Base-by-base conservation (phyloP, 495 filamentous ascomycete genomes). In the Lasiosphaeris hirsuta region DNA sequence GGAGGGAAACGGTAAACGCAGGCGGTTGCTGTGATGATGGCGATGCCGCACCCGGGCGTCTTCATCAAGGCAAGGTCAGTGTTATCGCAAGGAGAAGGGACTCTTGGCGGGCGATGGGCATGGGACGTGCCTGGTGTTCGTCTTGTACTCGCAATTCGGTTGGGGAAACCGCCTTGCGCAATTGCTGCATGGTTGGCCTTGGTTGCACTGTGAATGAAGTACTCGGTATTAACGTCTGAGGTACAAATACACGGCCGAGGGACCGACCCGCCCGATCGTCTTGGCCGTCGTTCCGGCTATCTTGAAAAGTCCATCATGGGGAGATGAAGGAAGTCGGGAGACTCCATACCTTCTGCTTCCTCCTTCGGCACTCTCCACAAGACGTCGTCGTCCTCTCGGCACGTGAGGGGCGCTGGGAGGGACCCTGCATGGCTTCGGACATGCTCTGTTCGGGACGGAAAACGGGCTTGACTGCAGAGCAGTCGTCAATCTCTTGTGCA, bases 111-210 rank as follows among this genome's bases (percentile, higher is more conserved):
- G 13, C 35, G 1, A 10, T 10, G 11, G 1, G n/a, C 7, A 42
- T 9, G 39, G 13, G 4, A 62, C 65, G 14, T 51, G 70, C 70
- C 67, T 72, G 60, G 42, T 66, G 42, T 41, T 63, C 3, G 57
- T 47, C 45, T 58, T 68, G 57, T 75, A 75, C 58, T 75, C 71
- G 60, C 72, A 75, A 2, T 56, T 38, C 4, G 72, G 72, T 46
- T 66, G 72, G 0, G 72, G 72, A 42, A 73, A 75, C 19, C 72
- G 56, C 34, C 72, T 63, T 15, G 65, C 66, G 38, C 72, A 75
- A 54, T 75, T 75, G 59, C 62, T 69, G 60, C 72, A 75, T 37
- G 72, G 72, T 18, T 67, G 68, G 15, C 66, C 69, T 56, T 75
- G 72, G 51, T 72, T 71, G 51, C 72, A 75, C 72, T 75, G 40